Evolutionary conservation across 208 protist genomes (phyloP).

Genomic region (Leishmania guyanensis): DNA sequence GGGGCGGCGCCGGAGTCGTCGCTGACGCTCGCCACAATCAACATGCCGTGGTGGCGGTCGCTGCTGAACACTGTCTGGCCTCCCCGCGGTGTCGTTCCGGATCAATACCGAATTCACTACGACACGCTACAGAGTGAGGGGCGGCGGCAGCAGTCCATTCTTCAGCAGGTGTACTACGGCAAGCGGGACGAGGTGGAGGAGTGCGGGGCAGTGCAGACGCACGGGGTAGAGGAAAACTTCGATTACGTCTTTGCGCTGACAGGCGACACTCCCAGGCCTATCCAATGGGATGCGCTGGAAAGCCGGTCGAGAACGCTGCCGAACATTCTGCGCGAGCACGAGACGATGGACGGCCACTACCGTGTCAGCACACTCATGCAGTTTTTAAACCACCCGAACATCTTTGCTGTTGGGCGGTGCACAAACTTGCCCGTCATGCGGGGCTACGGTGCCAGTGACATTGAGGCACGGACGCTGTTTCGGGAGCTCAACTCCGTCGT

Average conservation of each 20-base stretch:
- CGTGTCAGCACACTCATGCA: conserved; percentile 86
- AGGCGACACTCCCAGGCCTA: conserved; percentile 71
- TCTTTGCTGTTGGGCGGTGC: conserved; percentile 77
- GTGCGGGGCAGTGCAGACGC: conserved; percentile 34
- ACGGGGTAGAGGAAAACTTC: conserved; percentile 46
- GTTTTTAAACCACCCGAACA: conserved; percentile 74
- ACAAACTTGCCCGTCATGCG: conserved; percentile 70
- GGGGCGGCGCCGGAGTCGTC: neutral
- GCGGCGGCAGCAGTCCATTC: conserved; percentile 62
- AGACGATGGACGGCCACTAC: conserved; percentile 78
- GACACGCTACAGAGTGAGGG: conserved; percentile 53
- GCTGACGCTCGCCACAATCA: neutral
- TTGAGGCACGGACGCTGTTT: conserved; percentile 77
- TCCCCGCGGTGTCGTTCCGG: conserved; percentile 27
- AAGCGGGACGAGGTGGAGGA: conserved; percentile 37
- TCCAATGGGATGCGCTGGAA: conserved; percentile 36
- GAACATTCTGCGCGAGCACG: conserved; percentile 74
- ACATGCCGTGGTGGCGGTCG: conserved; percentile 23
- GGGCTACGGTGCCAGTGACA: conserved; percentile 76
- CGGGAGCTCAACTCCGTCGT: conserved; percentile 73
- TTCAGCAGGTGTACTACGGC: conserved; percentile 79
- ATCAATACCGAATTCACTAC: conserved; percentile 47
- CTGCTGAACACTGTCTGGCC: conserved; percentile 19
- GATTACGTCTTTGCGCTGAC: conserved; percentile 85
- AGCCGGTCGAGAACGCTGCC: conserved; percentile 7